Base-by-base conservation (phyloP, 2,329 filamentous ascomycete genomes). In the Aureobasidium sp. region DNA sequence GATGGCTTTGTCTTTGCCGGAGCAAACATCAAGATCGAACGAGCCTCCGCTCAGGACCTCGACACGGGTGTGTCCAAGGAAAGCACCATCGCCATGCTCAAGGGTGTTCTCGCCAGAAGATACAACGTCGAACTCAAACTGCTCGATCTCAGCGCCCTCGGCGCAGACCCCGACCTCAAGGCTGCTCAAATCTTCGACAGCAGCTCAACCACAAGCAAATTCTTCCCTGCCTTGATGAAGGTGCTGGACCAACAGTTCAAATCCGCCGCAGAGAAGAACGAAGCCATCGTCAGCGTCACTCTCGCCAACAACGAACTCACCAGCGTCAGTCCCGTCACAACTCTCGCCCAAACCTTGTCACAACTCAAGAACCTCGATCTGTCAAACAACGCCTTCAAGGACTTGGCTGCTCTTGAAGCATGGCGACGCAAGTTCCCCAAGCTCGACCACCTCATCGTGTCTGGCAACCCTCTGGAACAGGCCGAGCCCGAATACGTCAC, bases 221-320 rank as follows among this genome's bases (percentile, higher is more conserved):
- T 96, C 64, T 96, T 97, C 75, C 89, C 89, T 57, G 93, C 89
- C 1, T 79, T 97, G 63, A 95, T 97, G 89, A 85, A 84, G 62
- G 85, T 96, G 49, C 91, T 89, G 71, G 86, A 95, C 57, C 78
- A 84, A 63, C 81, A 87, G 19, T 95, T 96, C 76, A 85, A 87
- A 65, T 86, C 82, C 2, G 70, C 81, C 13, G 79, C 86, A 62
- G 85, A 87, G 53, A 92, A 92, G 72, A 82, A 85, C 53, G 86
- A 91, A 49, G 87, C 87, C 4, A 87, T 99, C 51, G 78, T 87
- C 64, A 93, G 90, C 69, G 86, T 97, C 67, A 89, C 87, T 38
- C 81, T 99, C 13, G 85, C 88, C 19, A 84, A 84, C 71, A 97
- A 97, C 73, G 84, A 84, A 62, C 84, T 97, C 47, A 78, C 83